Base-by-base conservation (phyloP, 352 stramenopile species). In the Aphanomyces stellatus region DNA sequence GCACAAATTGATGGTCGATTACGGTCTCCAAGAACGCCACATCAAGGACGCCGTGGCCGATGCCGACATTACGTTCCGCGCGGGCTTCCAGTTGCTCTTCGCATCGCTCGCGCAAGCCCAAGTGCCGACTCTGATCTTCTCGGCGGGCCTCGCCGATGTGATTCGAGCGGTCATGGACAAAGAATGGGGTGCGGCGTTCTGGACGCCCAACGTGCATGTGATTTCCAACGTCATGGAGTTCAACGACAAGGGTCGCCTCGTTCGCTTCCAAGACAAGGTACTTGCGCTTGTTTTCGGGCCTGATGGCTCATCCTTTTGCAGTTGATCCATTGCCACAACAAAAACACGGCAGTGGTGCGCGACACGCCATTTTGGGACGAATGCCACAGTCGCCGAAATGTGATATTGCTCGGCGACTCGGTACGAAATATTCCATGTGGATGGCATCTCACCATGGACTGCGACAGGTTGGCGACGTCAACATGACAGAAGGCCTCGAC, bases 201-300 rank as follows among this genome's bases (percentile, higher is more conserved):
- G 69, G 41, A 78, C 76, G 19, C 65, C 25, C 22, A 91, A 91
- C 49, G 74, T 91, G 27, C 82, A 88, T 57, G 79, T 91, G 17
- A 77, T 91, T 30, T 86, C 79, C 41, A 89, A 89, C 69, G 85
- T 91, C 76, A 91, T 91, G 82, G 62, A 73, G 11, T 89, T 89
- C 53, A 71, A 85, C 49, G 70, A 0, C 13, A 30, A 72, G 0
- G 81, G 78, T 2, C 40, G 70, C 0, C 73, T 87, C 56, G 62
- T 80, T 51, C 77, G 72, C 48, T 88, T 91, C 65, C 61, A 88
- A 13, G 81, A 80, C 22, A 75, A 71, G 48, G 74, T 80, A 73
- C 28, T 61, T 19, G n/a, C 8, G 37, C 4, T 51, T 2, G 4
- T 11, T 10, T 28, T 13, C 30, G 34, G 4, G 25, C 7, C 53